Conservation (phyloP, 768 basidiomycete species). For the Naganishia friedmannii region DNA sequence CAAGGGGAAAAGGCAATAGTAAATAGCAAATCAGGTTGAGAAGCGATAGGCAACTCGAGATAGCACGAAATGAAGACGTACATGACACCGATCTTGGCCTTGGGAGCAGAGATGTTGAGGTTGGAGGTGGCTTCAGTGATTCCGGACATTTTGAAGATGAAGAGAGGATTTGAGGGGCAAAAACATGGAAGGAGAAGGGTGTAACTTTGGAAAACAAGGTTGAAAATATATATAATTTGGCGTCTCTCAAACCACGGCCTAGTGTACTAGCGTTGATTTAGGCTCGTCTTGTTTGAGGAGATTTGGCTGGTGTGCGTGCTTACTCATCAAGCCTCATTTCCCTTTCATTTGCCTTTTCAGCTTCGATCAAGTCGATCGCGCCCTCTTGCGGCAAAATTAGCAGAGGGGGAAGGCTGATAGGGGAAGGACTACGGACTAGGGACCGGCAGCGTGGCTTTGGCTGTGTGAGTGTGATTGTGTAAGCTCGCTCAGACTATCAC, state of each 20-base stretch:
- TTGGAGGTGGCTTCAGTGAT: slow-evolving; percentile 22
- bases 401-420: no score
- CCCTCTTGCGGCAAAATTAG: no score
- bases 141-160: slow-evolving; percentile 15
- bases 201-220: neutral
- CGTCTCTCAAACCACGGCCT: neutral
- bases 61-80: neutral
- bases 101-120: slow-evolving; percentile 24
- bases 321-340: slow-evolving; percentile 18
- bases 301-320: slow-evolving; percentile 3
- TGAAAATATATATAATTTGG: neutral
- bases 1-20: no score
- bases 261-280: neutral
- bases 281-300: neutral
- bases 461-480: neutral
- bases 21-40: no score
- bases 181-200: neutral
- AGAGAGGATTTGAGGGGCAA: neutral
- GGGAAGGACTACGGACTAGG: no score
- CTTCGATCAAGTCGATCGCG: no score
- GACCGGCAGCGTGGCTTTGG: no score
- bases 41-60: no score
- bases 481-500: neutral
- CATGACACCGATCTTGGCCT: slow-evolving; percentile 31
- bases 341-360: neutral